Evolutionary conservation across 169 alveolate genomes (phyloP).

Genomic region (Besnoitia besnoiti): DNA sequence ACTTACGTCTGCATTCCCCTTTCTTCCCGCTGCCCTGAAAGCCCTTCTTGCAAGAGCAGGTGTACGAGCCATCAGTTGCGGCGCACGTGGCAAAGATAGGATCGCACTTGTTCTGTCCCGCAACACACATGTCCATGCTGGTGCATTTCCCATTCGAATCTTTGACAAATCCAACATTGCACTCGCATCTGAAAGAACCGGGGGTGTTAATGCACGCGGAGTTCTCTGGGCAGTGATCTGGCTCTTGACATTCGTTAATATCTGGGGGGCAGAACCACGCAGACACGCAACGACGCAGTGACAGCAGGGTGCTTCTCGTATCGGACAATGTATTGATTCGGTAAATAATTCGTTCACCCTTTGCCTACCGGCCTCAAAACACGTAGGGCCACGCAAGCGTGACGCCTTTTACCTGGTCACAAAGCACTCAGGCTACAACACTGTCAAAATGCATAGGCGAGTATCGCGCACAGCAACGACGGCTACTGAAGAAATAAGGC

Average conservation of each 20-base stretch:
- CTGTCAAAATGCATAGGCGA: no score
- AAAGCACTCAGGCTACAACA: no score
- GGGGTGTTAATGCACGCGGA: slow-evolving; percentile 63
- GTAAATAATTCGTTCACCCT: no score
- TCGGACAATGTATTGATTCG: no score
- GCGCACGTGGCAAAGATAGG: slow-evolving; percentile 57
- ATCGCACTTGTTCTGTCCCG: slow-evolving; percentile 63
- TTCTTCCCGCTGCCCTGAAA: slow-evolving; percentile 60
- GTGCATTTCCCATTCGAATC: background rate
- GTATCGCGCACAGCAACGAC: no score
- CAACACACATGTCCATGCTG: slow-evolving; percentile 26
- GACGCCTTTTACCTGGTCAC: no score
- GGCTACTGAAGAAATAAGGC: no score
- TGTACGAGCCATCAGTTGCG: slow-evolving; percentile 54
- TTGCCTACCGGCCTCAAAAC: no score
- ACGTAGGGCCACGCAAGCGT: no score
- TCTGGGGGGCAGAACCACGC: slow-evolving; percentile 48
- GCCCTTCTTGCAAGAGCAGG: slow-evolving; percentile 67
- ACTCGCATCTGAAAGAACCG: slow-evolving; percentile 67
- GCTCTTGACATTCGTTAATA: slow-evolving; percentile 67
- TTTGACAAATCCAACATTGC: slow-evolving; percentile 61
- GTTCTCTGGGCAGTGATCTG: slow-evolving; percentile 55
- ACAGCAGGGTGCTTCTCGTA: no score
- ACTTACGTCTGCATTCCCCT: slow-evolving; percentile 53
- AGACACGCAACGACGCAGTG: no score